phyloP scores from a whole-genome alignment of 139 green algal genomes.

The Ulvella scutata region DNA sequence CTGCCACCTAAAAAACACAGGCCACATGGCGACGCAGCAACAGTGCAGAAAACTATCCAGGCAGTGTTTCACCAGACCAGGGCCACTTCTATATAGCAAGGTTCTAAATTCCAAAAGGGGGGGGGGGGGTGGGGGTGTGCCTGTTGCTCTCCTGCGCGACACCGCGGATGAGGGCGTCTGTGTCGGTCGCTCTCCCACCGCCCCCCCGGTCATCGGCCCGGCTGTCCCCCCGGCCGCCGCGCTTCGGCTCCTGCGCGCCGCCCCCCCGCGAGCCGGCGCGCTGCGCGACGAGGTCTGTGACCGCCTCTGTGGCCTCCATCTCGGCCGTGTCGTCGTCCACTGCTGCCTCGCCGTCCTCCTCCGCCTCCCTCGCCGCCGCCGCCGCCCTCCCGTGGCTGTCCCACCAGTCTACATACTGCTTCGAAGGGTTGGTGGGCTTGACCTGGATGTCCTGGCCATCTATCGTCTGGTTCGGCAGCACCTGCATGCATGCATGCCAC shows the following conservation, averaged over 20 bases:
- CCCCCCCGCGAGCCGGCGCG: not conserved
- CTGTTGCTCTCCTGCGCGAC: not conserved
- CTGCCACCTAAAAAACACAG: no score
- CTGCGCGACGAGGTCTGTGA: not conserved
- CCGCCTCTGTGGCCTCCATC: not conserved
- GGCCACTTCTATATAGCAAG: no score
- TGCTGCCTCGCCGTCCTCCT: not conserved
- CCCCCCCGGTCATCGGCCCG: no score
- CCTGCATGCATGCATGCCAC: not conserved
- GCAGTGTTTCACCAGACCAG: no score
- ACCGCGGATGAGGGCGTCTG: not conserved
- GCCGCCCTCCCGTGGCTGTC: not conserved
- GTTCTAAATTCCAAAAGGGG: not conserved
- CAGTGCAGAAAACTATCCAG: no score
- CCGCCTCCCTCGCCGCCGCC: not conserved
- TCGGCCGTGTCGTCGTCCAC: constrained; percentile 4
- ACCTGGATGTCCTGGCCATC: not conserved
- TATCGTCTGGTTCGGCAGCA: not conserved
- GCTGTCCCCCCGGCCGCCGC: no score
- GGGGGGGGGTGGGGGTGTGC: not conserved
- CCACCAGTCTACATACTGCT: not conserved
- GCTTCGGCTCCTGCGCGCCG: no score
- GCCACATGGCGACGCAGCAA: no score
- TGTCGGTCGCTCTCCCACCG: not conserved
- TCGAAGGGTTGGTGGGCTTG: not conserved